phyloP scores from a whole-genome alignment of 2,329 filamentous ascomycete genomes.

The Microcyclosporella mali region DNA sequence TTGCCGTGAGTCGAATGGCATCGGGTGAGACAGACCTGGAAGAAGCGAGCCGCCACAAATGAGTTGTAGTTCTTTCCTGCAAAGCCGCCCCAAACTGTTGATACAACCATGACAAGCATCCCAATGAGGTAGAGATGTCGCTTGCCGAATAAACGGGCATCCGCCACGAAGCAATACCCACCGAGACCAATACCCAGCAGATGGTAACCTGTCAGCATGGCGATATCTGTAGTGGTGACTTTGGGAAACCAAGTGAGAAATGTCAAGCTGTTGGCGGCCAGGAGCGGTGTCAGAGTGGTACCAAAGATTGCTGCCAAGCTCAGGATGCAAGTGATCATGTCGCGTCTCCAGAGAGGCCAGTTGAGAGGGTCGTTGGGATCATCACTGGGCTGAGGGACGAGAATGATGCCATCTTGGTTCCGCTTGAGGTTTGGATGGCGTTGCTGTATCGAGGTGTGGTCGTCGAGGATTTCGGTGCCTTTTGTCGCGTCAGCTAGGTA shows the following conservation, averaged over 20 bases:
- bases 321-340: slow-evolving; percentile 42
- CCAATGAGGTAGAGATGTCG: slow-evolving; percentile 45
- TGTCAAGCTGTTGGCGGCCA: slow-evolving; percentile 44
- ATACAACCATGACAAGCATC: slow-evolving; percentile 43
- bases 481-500: too few relatives aligned
- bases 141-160: slow-evolving; percentile 47
- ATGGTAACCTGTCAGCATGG: slow-evolving; percentile 45
- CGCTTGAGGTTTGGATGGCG: too few relatives aligned
- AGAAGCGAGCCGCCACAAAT: not conserved
- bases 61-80: not conserved
- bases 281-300: slow-evolving; percentile 48
- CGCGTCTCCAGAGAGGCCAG: slow-evolving; percentile 44
- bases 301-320: slow-evolving; percentile 45
- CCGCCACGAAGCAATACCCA: slow-evolving; percentile 46
- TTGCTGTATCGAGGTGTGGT: too few relatives aligned
- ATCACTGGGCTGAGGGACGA: slow-evolving; percentile 43
- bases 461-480: too few relatives aligned
- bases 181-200: slow-evolving; percentile 44
- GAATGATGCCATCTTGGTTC: slow-evolving; percentile 3
- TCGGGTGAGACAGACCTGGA: slow-evolving; percentile 36
- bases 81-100: slow-evolving; percentile 38
- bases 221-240: slow-evolving; percentile 41
- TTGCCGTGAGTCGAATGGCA: slow-evolving; percentile 44
- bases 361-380: slow-evolving; percentile 48
- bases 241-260: slow-evolving; percentile 36